Evolutionary conservation across 208 protist genomes (phyloP), one percentile per base, ranked within the genome.

Genomic region (Acanthamoeba healyi): DNA sequence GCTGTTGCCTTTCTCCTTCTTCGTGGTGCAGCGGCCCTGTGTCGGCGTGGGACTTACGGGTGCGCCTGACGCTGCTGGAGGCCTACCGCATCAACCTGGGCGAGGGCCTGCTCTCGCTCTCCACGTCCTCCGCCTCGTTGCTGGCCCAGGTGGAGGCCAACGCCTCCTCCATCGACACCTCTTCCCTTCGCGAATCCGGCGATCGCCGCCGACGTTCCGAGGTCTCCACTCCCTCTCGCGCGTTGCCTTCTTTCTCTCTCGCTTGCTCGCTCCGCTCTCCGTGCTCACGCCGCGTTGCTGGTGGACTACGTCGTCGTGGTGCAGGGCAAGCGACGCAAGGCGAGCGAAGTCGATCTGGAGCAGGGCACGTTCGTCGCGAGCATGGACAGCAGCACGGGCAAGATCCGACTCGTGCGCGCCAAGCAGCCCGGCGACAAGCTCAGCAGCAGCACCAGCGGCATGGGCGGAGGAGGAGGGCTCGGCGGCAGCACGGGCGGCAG

Each of bases 131-230:
- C 22, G 70, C 34, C 38, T 79, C 70, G 14, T 36, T 79, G 70
- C 70, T 79, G 70, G 70, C 70, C 38, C 70, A 79, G 70, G 70
- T 79, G 9, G 70, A 79, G 70, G 38, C 70, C 38, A 38, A 26
- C 32, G 70, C 70, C 5, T 36, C 70, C 36, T 15, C 36, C 34
- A 34, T 38, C 70, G 70, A 79, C 70, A 10, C 10, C 36, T 24
- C 70, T 9, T 7, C 38, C 36, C 0, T 79, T 36, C 38, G 36
- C 70, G 70, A 67, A 15, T n/a, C 58, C 58, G 54, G 17, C 54
- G 58, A 67, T 67, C 58, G 58, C 29, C 58, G 58, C 58, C 58
- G 58, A 36, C 58, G 58, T n/a, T n/a, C 58, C 58, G 58, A 67
- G 58, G 58, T 67, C 49, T 67, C 51, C 4, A 49, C 44, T 4